Evolutionary conservation across 1,284 basidiomycete genomes (phyloP), one percentile per base, ranked within the genome.

Genomic region (Austroboletus novae-zelandiae): DNA sequence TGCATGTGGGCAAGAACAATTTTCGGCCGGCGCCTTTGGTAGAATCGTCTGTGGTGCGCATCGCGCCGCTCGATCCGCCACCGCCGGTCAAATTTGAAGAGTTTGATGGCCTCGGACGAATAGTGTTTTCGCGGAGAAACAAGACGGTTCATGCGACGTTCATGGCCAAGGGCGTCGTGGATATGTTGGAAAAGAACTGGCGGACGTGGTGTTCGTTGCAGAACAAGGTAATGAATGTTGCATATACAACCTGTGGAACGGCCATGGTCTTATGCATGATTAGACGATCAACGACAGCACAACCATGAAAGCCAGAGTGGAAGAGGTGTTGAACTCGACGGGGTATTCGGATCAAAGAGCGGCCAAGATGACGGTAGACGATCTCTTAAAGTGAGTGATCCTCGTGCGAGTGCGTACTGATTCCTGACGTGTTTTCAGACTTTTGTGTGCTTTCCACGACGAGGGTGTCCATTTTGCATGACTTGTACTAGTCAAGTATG

Each of bases 11-110:
- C 34, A 89, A 91, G 63, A 96, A 95, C 70, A 96, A 97, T 71
- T 99, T 99, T 75, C 79, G 96, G 27, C 97, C 97, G 0, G 90
- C 97, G 25, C 97, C 97, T 0, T 83, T 93, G 67, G 97, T 99
- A 46, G 97, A 99, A 71, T 90, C 85, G 34, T 88, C 83, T 30
- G 97, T 99, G 49, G 87, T 99, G 40, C 81, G 96, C 43, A 81
- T 99, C 54, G 91, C 86, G 9, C 97, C 96, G 1, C 77, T 90
- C 49, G 94, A 99, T 66, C 97, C 97, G 1, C 96, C 97, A 0
- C 97, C 97, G 2, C 90, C 94, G 0, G 83, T 99, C 51, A 85
- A 86, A 61, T 99, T 99, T 61, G 95, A 97, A 62, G 96, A 99
- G 73, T 98, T 98, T 65, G 97, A 99, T 66, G 97, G 97, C 1